Base-by-base conservation (phyloP, 352 stramenopile genomes). In the Blastocystis sp. region DNA sequence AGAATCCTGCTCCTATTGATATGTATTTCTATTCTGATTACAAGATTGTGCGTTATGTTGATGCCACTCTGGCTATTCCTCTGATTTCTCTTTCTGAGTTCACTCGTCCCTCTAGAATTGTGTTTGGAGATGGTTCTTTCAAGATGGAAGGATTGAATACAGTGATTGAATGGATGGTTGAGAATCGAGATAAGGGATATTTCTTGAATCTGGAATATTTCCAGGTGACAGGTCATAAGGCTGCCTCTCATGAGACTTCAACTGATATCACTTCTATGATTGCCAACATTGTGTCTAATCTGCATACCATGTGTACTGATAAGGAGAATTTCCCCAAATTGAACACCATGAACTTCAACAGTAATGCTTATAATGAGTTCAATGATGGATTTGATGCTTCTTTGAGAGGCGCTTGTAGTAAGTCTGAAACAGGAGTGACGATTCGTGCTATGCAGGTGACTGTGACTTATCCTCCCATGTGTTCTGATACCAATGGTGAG, bases 1-100 rank as follows among this genome's bases (percentile, higher is more conserved):
- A 57, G 64, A 77, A 77, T 53, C 13, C 15, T 42, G 64, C 64
- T 77, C 64, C 64, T 53, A 77, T 77, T n/a, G 64, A 77, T 77
- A 54, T 53, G 13, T 77, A 77, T 24, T 30, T 77, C 64, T 54
- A 54, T 7, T n/a, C 9, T 69, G 64, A 77, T 77, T 9, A 33
- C 30, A 15, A 22, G 17, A 9, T 19, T 13, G n/a, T 9, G 48
- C 64, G 64, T 77, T 15, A 59, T 13, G 22, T 77, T 42, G 27
- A 53, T 77, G 19, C 64, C 56, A 9, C 48, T 13, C 24, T 77
- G 11, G 33, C 0, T 77, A 13, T 53, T 13, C 6, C 7, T 7
- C 35, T 54, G 11, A 54, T 77, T 13, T 13, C 17, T 13, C 64
- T 77, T 42, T 22, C 64, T 59, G 7, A 77, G 35, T 77, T 27